Conservation (phyloP, 1,284 basidiomycete species). For the Rhizoctonia solani region DNA sequence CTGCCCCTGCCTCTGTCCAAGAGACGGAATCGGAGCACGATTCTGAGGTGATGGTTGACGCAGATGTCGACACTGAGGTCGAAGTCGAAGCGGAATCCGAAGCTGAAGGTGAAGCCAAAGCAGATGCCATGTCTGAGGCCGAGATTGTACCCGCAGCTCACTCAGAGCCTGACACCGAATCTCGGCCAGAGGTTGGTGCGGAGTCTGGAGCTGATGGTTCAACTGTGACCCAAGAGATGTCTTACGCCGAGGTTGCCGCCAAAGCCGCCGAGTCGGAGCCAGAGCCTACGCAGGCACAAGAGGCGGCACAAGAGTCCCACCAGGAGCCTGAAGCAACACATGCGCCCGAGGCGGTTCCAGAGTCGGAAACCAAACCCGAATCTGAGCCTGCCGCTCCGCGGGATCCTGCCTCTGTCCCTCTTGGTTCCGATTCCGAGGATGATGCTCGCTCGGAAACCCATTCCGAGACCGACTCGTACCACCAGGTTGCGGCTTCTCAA, state of each 20-base stretch:
- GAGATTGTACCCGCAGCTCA: neutral
- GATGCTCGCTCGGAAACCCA: neutral
- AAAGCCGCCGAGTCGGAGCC: slow-evolving; percentile 10
- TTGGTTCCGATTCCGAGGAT: slow-evolving; percentile 1
- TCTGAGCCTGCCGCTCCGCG: neutral
- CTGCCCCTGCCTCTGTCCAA: slow-evolving; percentile 3
- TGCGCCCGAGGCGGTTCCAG: neutral
- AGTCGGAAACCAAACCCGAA: neutral
- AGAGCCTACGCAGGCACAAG: neutral
- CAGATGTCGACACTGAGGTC: slow-evolving; percentile 19
- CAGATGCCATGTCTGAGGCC: slow-evolving; percentile 55
- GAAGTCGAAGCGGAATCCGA: slow-evolving; percentile 20
- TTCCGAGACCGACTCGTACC: slow-evolving; percentile 12
- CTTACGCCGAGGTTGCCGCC: slow-evolving; percentile 13
- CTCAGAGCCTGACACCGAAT: slow-evolving; percentile 1
- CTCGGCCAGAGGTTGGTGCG: neutral
- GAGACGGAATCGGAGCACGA: slow-evolving; percentile 3
- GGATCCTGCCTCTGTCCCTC: neutral
- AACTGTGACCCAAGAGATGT: slow-evolving; percentile 6
- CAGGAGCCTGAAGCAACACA: neutral
- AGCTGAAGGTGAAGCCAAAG: slow-evolving; percentile 42
- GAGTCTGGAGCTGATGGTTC: slow-evolving; percentile 26
- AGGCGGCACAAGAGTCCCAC: neutral
- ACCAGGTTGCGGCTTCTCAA: slow-evolving; percentile 54
- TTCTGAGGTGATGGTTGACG: slow-evolving; percentile 17